phyloP scores from a whole-genome alignment of 2,329 filamentous ascomycete genomes.

The Bipolaris bicolor region DNA sequence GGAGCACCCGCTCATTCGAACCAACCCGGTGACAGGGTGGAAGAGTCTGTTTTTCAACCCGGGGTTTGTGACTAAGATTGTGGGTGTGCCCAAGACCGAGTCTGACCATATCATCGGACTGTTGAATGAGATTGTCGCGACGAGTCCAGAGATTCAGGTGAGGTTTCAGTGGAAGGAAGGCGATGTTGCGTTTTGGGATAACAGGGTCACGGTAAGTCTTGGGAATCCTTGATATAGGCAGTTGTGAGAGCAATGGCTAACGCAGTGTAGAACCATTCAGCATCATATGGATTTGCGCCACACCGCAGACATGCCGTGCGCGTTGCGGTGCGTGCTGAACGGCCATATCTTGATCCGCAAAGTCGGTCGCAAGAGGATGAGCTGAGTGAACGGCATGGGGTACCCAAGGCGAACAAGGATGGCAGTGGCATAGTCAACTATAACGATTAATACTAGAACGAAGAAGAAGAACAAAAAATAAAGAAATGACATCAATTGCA shows the following conservation, averaged over 20 bases:
- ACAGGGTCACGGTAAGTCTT: conserved; percentile 58
- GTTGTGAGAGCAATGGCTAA: conserved; percentile 6
- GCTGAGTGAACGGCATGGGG: conserved; percentile 53
- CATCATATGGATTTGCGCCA: conserved; percentile 63
- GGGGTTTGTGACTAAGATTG: conserved; percentile 63
- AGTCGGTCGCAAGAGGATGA: conserved; percentile 64
- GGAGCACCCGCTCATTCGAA: conserved; percentile 63
- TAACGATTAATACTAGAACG: conserved; percentile 54
- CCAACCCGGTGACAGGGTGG: conserved; percentile 67
- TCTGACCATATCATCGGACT: conserved; percentile 59
- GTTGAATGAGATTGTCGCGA: conserved; percentile 62
- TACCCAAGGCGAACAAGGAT: conserved; percentile 62
- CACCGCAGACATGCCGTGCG: conserved; percentile 63
- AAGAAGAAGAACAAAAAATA: background rate
- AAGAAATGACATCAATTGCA: background rate
- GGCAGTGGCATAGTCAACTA: conserved; percentile 63
- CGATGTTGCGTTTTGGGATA: conserved; percentile 74
- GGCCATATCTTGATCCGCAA: conserved; percentile 52
- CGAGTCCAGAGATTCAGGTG: conserved; percentile 71
- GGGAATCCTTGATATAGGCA: background rate
- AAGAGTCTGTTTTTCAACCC: conserved; percentile 66
- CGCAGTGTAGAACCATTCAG: conserved; percentile 56
- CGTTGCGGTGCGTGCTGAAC: conserved; percentile 56
- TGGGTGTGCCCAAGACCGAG: conserved; percentile 64
- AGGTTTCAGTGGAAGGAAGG: conserved; percentile 69